A percentile compares a stretch with the other conserved stretches of the same genome.
Evolutionary conservation across 1,139 yeast genomes (phyloP).

Genomic region (Lodderomyces metapsilosis): DNA sequence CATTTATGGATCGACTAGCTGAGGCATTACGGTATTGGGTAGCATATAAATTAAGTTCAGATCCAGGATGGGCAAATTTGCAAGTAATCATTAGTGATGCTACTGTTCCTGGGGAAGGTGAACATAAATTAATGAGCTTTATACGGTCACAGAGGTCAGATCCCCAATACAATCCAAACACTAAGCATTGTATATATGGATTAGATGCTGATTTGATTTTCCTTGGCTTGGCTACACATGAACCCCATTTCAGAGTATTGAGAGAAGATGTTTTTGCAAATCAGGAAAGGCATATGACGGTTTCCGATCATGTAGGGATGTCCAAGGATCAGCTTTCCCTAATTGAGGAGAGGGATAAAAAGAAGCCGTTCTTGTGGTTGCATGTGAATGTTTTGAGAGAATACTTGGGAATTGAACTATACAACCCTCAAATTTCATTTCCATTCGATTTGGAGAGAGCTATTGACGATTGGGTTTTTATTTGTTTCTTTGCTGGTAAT

Average conservation of each 20-base stretch:
- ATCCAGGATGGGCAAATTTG: slow-evolving; percentile 86
- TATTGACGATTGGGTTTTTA: slow-evolving; percentile 97
- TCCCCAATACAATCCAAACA: slow-evolving; percentile 83
- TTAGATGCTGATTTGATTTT: slow-evolving; percentile 97
- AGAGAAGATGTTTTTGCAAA: slow-evolving; percentile 95
- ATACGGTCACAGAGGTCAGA: slow-evolving; percentile 84
- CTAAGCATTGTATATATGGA: slow-evolving; percentile 93
- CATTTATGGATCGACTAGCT: slow-evolving; percentile 90
- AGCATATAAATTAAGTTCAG: slow-evolving; percentile 79
- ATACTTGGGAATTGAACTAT: slow-evolving; percentile 79
- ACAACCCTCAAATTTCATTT: slow-evolving; percentile 66
- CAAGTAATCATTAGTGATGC: slow-evolving; percentile 91
- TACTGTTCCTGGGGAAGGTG: slow-evolving; percentile 99
- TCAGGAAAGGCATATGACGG: slow-evolving; percentile 46
- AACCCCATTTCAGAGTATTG: slow-evolving; percentile 90
- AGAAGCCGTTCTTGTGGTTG: slow-evolving; percentile 91
- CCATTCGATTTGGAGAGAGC: slow-evolving; percentile 91
- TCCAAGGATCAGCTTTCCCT: slow-evolving; percentile 59
- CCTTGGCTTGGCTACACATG: slow-evolving; percentile 93
- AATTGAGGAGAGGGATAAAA: slow-evolving; percentile 55
- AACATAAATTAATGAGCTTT: slow-evolving; percentile 94
- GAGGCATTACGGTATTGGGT: slow-evolving; percentile 84
- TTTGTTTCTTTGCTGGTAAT: slow-evolving; percentile 98
- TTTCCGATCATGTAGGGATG: slow-evolving; percentile 54
- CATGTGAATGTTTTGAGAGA: slow-evolving; percentile 87